Evolutionary conservation across 2,329 filamentous ascomycete genomes (phyloP).

Genomic region (Conoideocrella luteorostrata): DNA sequence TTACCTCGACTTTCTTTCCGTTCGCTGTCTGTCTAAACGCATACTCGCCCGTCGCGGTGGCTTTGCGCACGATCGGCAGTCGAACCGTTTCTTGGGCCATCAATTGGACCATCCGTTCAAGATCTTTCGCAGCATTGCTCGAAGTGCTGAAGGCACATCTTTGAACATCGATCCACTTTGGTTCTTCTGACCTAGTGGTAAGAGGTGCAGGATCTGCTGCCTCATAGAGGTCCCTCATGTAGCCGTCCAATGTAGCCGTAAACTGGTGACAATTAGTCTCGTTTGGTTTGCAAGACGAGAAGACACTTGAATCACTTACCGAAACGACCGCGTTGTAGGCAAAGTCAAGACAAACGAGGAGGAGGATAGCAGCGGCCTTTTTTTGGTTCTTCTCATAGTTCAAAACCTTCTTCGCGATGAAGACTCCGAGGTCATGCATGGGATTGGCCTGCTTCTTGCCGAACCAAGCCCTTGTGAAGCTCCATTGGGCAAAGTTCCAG

Average conservation of each 20-base stretch:
- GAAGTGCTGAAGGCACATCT: background rate
- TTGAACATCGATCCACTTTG: background rate
- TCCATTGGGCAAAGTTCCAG: slow-evolving; percentile 11
- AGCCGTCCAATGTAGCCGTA: slow-evolving; percentile 11
- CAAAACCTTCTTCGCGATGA: slow-evolving; percentile 10
- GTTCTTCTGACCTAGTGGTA: background rate
- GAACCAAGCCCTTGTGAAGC: background rate
- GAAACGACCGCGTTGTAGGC: slow-evolving; percentile 13
- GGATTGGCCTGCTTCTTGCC: slow-evolving; percentile 8
- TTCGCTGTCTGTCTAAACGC: background rate
- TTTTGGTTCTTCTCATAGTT: slow-evolving; percentile 6
- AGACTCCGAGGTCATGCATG: slow-evolving; percentile 12
- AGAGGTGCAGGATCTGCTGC: background rate
- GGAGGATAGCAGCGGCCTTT: slow-evolving; percentile 13
- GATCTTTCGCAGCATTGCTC: background rate
- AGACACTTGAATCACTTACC: slow-evolving; percentile 7
- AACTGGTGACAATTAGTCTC: slow-evolving; percentile 8
- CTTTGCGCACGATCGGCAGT: slow-evolving; percentile 12
- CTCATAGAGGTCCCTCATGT: background rate
- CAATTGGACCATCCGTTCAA: background rate
- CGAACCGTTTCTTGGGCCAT: slow-evolving; percentile 9
- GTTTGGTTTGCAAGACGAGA: too few species aligned
- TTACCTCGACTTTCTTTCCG: slow-evolving; percentile 3
- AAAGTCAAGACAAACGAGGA: slow-evolving; percentile 13
- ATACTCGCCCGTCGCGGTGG: background rate